phyloP scores from a whole-genome alignment of 768 basidiomycete genomes.

The Auricularia heimuer region DNA sequence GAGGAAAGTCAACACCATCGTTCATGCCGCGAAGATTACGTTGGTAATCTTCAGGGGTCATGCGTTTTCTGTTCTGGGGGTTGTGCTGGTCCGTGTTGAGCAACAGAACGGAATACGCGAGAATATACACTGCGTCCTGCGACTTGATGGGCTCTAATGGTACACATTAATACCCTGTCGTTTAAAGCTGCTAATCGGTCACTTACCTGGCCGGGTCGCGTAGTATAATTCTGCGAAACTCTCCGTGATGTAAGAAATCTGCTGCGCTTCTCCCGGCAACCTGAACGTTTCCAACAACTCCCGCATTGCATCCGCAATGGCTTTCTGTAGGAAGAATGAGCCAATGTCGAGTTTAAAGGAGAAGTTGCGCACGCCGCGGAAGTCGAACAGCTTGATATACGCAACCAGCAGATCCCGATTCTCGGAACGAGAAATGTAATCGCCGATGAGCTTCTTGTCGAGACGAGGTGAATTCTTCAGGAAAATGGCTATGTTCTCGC shows the following conservation, averaged over 20 bases:
- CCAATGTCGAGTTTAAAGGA: not conserved
- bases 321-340: conserved; percentile 49
- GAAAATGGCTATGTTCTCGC: conserved; percentile 71
- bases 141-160: conserved; percentile 71
- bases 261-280: conserved; percentile 90
- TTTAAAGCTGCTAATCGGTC: conserved; percentile 1
- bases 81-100: conserved; percentile 96
- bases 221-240: conserved; percentile 90
- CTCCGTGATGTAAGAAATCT: conserved; percentile 88
- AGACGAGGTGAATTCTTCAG: conserved; percentile 74
- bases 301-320: conserved; percentile 90
- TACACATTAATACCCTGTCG: too few species aligned
- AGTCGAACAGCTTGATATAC: conserved; percentile 84
- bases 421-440: conserved; percentile 84
- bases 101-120: conserved; percentile 95
- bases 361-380: conserved; percentile 56
- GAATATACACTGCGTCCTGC: conserved; percentile 87
- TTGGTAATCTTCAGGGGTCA: conserved; percentile 92
- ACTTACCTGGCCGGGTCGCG: conserved; percentile 65
- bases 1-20: conserved; percentile 68
- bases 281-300: conserved; percentile 90
- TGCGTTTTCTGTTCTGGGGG: conserved; percentile 87
- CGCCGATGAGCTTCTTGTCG: conserved; percentile 89
- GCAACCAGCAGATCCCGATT: conserved; percentile 76
- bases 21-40: conserved; percentile 91